phyloP scores from a whole-genome alignment of 495 filamentous ascomycete genomes.

The Neurospora sublineolata region DNA sequence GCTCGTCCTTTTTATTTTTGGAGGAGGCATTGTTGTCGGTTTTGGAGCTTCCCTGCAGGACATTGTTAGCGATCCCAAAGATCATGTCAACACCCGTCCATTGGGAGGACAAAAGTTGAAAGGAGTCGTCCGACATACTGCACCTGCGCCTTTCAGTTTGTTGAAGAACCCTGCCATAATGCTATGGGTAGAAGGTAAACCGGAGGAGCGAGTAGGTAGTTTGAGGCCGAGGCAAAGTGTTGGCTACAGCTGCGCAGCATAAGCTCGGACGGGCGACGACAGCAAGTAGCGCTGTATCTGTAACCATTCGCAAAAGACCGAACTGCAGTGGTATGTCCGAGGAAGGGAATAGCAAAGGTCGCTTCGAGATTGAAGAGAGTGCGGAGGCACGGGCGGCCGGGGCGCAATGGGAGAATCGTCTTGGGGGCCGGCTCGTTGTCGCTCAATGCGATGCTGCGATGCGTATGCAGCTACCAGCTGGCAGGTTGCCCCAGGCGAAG shows the following conservation, averaged over 20 bases:
- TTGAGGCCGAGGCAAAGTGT: conserved; percentile 1
- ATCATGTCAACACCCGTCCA: background rate
- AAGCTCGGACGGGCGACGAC: conserved; percentile 3
- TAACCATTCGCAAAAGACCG: conserved; percentile 6
- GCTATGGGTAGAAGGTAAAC: conserved; percentile 9
- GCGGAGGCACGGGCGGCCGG: background rate
- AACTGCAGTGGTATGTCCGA: background rate
- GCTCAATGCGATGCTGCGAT: background rate
- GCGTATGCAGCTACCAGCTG: background rate
- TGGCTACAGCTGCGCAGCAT: conserved; percentile 3
- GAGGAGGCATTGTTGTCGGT: conserved; percentile 29
- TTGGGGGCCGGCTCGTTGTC: background rate
- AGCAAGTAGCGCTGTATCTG: background rate
- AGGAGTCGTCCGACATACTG: conserved; percentile 13
- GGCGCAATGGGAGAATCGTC: background rate
- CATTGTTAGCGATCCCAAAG: background rate
- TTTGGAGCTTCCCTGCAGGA: conserved; percentile 22
- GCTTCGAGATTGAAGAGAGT: background rate
- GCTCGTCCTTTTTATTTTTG: conserved; percentile 58
- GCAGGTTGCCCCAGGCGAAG: background rate
- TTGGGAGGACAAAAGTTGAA: background rate
- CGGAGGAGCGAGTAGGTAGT: conserved; percentile 3
- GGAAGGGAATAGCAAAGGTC: background rate
- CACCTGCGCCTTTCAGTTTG: conserved; percentile 29
- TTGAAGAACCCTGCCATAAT: conserved; percentile 36